phyloP scores from a whole-genome alignment of 352 stramenopile species.

The Phytophthora capsici region DNA sequence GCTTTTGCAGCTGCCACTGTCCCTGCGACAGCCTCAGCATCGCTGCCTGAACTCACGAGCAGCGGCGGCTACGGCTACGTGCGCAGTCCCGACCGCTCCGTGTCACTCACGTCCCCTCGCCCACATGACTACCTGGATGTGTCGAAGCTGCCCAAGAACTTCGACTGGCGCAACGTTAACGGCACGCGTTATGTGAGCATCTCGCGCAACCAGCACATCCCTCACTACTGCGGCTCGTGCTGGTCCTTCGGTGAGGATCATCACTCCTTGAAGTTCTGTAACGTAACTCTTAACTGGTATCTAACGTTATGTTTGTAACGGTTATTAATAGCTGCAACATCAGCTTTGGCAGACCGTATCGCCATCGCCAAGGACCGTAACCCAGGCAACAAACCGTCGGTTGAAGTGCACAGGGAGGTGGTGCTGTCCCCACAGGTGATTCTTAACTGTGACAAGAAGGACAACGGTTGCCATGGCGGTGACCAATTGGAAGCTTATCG shows the following conservation, averaged over 20 bases:
- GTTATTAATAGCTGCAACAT: constrained; percentile 64
- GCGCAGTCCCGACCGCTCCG: constrained; percentile 73
- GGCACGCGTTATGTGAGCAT: constrained; percentile 85
- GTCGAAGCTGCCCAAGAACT: constrained; percentile 89
- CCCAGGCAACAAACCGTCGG: constrained; percentile 46
- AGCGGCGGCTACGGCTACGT: constrained; percentile 66
- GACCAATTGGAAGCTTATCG: constrained; percentile 92
- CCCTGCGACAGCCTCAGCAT: constrained; percentile 1
- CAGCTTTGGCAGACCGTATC: constrained; percentile 86
- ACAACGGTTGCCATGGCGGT: constrained; percentile 93
- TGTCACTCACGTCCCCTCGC: constrained; percentile 61
- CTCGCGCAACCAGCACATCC: constrained; percentile 87
- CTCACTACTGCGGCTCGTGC: constrained; percentile 90
- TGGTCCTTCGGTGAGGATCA: constrained; percentile 77
- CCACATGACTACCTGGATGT: constrained; percentile 75
- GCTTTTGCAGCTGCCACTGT: constrained; percentile 3
- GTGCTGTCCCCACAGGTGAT: constrained; percentile 87
- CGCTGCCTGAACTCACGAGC: constrained; percentile 5
- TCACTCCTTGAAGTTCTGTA: constrained; percentile 19
- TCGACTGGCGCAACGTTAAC: constrained; percentile 93
- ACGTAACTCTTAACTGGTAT: constrained; percentile 7
- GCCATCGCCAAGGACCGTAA: constrained; percentile 80
- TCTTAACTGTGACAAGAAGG: constrained; percentile 89
- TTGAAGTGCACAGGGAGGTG: constrained; percentile 81
- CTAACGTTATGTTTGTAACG: neutral